Evolutionary conservation across 2,329 filamentous ascomycete genomes (phyloP).

Genomic region (Fusarium napiforme): DNA sequence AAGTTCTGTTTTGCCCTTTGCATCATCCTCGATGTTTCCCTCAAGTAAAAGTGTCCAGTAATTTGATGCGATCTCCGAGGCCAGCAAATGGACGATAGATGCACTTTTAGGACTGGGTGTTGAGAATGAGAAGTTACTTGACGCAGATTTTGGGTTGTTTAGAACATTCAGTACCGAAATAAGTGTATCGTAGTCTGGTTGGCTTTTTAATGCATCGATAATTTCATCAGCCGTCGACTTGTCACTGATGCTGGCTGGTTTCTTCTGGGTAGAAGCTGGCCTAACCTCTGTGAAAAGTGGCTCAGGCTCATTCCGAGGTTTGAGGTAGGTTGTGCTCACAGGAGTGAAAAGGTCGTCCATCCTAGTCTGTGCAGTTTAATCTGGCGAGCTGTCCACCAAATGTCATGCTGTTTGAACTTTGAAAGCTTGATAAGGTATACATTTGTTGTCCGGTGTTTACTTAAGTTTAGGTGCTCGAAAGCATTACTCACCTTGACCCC

Average conservation of each 20-base stretch:
- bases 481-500: slow-evolving; percentile 41
- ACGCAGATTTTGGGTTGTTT: slow-evolving; percentile 36
- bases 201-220: slow-evolving; percentile 67
- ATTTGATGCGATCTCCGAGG: slow-evolving; percentile 79
- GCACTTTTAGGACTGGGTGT: slow-evolving; percentile 73
- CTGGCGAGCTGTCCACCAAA: background rate
- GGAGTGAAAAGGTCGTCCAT: slow-evolving; percentile 69
- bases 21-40: slow-evolving; percentile 43
- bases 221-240: slow-evolving; percentile 59
- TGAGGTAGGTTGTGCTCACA: slow-evolving; percentile 63
- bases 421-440: background rate
- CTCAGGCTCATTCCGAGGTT: slow-evolving; percentile 50
- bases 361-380: background rate
- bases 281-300: slow-evolving; percentile 54
- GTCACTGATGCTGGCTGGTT: slow-evolving; percentile 1
- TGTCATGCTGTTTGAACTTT: background rate
- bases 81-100: slow-evolving; percentile 79
- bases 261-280: slow-evolving; percentile 19
- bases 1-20: slow-evolving; percentile 10
- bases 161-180: slow-evolving; percentile 65
- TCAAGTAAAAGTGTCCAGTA: slow-evolving; percentile 78
- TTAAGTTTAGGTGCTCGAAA: background rate
- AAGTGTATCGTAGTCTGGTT: slow-evolving; percentile 71
- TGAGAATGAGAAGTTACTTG: slow-evolving; percentile 42
- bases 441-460: background rate